Evolutionary conservation across 164 flowering plant species (phyloP).

Genomic region (Vitis rupestris): DNA sequence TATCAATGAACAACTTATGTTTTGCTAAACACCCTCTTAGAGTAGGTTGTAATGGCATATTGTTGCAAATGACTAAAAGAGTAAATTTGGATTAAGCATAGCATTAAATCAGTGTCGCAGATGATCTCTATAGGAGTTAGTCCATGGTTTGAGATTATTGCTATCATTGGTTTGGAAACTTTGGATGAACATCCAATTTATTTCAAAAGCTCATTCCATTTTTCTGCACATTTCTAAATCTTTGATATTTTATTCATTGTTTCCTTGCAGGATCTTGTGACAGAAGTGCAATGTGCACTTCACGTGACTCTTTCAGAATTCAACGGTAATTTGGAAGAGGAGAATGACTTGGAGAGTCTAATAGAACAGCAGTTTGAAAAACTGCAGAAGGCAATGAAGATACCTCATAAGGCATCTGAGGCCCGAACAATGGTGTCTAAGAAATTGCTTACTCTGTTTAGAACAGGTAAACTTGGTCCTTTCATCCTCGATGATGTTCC

Average conservation of each 20-base stretch:
- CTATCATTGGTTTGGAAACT: too few relatives aligned
- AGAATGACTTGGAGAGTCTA: slow-evolving; percentile 64
- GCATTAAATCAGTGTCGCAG: too few relatives aligned
- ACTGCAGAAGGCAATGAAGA: slow-evolving; percentile 74
- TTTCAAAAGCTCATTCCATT: too few relatives aligned
- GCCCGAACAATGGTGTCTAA: slow-evolving; percentile 81
- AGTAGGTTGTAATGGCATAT: too few relatives aligned
- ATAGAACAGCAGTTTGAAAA: slow-evolving; percentile 74
- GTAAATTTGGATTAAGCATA: too few relatives aligned
- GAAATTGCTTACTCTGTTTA: slow-evolving; percentile 78
- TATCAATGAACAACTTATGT: too few relatives aligned
- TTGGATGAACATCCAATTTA: too few relatives aligned
- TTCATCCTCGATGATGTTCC: slow-evolving; percentile 89
- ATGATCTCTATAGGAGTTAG: too few relatives aligned
- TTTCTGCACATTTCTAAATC: too few relatives aligned
- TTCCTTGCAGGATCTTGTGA: slow-evolving; percentile 57
- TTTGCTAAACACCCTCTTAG: too few relatives aligned
- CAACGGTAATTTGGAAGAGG: slow-evolving; percentile 67
- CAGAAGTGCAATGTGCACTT: slow-evolving; percentile 71
- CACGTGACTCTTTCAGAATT: slow-evolving; percentile 55
- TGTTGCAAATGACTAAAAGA: too few relatives aligned
- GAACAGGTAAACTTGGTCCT: slow-evolving; percentile 84
- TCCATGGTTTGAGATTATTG: too few relatives aligned
- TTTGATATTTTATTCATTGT: neutral
- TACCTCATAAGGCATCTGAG: slow-evolving; percentile 71